phyloP scores from a whole-genome alignment of 2,329 filamentous ascomycete genomes.

The Lasiodiplodia sp. region DNA sequence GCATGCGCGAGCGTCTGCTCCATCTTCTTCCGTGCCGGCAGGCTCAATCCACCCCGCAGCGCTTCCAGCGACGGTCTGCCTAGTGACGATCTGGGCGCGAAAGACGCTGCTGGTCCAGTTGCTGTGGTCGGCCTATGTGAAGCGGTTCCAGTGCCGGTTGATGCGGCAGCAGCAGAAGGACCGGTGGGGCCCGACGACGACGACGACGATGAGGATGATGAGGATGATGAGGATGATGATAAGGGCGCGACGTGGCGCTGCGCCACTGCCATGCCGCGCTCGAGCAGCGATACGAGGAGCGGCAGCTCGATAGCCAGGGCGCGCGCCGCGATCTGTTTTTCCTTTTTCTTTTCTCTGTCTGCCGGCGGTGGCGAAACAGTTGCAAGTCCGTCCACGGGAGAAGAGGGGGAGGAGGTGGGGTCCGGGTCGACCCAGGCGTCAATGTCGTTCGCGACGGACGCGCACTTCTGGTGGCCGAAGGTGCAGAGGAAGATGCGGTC shows the following conservation, averaged over 20 bases:
- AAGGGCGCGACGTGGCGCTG: slow-evolving; percentile 43
- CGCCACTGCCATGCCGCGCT: slow-evolving; percentile 48
- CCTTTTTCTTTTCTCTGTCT: slow-evolving; percentile 8
- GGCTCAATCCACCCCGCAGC: slow-evolving; percentile 43
- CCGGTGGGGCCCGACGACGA: background rate
- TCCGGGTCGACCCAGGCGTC: slow-evolving; percentile 29
- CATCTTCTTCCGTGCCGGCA: slow-evolving; percentile 51
- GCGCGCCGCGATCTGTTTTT: background rate
- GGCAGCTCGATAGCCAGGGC: slow-evolving; percentile 47
- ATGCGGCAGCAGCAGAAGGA: too few relatives aligned
- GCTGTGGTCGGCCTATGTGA: background rate
- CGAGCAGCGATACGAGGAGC: slow-evolving; percentile 51
- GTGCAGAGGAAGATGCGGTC: slow-evolving; percentile 47
- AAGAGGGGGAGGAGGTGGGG: background rate
- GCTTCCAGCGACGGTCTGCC: slow-evolving; percentile 29
- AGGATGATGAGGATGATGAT: background rate
- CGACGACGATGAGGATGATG: too few relatives aligned
- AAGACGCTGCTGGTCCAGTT: background rate
- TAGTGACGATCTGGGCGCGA: background rate
- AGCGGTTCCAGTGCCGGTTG: too few relatives aligned
- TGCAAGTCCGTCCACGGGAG: too few relatives aligned
- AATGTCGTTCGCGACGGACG: slow-evolving; percentile 41
- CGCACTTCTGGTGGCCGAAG: slow-evolving; percentile 45
- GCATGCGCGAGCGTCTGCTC: slow-evolving; percentile 54
- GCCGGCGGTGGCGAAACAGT: too few relatives aligned